phyloP scores from a whole-genome alignment of 495 filamentous ascomycete species.

The Penicillium goetzii region DNA sequence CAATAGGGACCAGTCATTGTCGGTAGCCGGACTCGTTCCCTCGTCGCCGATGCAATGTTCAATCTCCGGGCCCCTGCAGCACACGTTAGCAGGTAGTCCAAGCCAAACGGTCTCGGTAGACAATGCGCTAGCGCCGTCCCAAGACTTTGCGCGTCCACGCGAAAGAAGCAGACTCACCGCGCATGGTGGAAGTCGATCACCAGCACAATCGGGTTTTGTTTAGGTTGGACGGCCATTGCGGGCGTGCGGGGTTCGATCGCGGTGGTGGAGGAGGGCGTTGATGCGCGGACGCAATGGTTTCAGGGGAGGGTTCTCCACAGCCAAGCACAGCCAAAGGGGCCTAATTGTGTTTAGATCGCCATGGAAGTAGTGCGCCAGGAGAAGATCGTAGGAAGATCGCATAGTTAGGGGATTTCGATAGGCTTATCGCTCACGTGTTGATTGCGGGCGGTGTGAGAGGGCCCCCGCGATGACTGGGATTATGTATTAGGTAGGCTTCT shows the following conservation, averaged over 20 bases:
- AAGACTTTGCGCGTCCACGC: neutral
- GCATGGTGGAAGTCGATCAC: slow-evolving; percentile 98
- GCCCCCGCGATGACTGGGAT: slow-evolving; percentile 15
- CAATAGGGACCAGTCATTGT: slow-evolving; percentile 90
- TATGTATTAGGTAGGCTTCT: neutral
- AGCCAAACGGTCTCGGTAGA: neutral
- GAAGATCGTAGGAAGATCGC: slow-evolving; percentile 14
- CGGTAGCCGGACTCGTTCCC: slow-evolving; percentile 74
- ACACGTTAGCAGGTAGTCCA: slow-evolving; percentile 6
- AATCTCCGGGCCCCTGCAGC: slow-evolving; percentile 82
- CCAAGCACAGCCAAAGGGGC: slow-evolving; percentile 15
- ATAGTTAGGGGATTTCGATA: slow-evolving; percentile 32
- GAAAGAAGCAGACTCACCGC: slow-evolving; percentile 51
- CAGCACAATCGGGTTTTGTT: slow-evolving; percentile 67
- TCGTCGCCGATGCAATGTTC: slow-evolving; percentile 88
- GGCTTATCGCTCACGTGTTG: slow-evolving; percentile 35
- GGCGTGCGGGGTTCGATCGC: slow-evolving; percentile 17
- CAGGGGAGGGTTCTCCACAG: slow-evolving; percentile 16
- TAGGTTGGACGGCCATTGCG: slow-evolving; percentile 40
- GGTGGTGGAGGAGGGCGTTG: neutral
- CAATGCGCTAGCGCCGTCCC: neutral
- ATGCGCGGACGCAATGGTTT: slow-evolving; percentile 15
- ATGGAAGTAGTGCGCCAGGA: slow-evolving; percentile 14
- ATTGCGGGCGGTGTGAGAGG: slow-evolving; percentile 32
- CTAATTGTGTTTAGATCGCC: slow-evolving; percentile 16